Evolutionary conservation across 345 rosid genomes (phyloP), one percentile per base, ranked within the genome.

Genomic region (Capsella bursapastoris): DNA sequence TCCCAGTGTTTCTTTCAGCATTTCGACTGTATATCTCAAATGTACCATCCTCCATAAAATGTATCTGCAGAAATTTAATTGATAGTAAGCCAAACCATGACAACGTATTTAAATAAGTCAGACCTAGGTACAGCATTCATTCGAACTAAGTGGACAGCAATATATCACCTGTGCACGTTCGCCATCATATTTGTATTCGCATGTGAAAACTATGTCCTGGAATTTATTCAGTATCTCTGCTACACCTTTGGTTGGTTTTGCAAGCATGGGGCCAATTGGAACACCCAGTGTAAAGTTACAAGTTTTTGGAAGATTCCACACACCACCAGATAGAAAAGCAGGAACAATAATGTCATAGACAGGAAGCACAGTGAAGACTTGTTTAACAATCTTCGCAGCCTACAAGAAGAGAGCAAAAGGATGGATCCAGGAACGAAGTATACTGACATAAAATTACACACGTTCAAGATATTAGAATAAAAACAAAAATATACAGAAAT

Each of bases 131-230:
- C 34, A 41, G 35, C 63, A 72, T 34, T 50, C 32, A 49, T 56
- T 31, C 6, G 18, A 49, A 18, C 10, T 51, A 53, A 68, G 64
- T 52, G 59, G 73, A 61, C 45, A 27, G 15, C 50, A 7, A 62
- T 41, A 40, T 3, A 69, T 79, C 78, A 90, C 99, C 94, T 95
- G 99, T 60, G 99, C 99, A 73, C 98, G 92, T 70, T 90, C 99
- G 64, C 99, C 98, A 75, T 95, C 99, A 65, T 95, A 92, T 71
- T 95, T 95, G 85, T 92, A 95, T 68, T 95, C 98, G 72, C 94
- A 92, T 25, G 96, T 80, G 71, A 82, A 95, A 61, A 84, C 89
- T 44, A 63, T 87, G 82, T 88, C 85, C 82, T 90, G 96, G 80
- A 95, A 95, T 82, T 90, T 95, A 66, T 87, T 79, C 59, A 88